phyloP scores from a whole-genome alignment of 192 early-diverging fungal genomes.

The Coemansia pectinata region DNA sequence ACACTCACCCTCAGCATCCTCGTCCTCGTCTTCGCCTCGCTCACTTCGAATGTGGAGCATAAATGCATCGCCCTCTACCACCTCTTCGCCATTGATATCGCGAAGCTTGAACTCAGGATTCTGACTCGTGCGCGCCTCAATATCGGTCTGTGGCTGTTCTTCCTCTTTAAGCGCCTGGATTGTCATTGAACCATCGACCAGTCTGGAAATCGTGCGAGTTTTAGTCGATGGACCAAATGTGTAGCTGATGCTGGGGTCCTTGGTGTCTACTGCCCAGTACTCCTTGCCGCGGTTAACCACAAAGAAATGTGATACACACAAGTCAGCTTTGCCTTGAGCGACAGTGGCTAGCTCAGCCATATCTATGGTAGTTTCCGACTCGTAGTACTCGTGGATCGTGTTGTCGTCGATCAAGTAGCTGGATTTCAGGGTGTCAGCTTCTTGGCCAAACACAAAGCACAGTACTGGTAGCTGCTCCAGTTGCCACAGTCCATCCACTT shows the following conservation, averaged over 20 bases:
- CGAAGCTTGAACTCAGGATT: neutral
- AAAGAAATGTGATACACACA: neutral
- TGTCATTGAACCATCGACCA: neutral
- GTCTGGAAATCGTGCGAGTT: neutral
- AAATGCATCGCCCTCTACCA: neutral
- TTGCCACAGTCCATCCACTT: neutral
- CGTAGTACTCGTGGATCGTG: neutral
- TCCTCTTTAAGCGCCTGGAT: neutral
- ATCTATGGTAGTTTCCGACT: neutral
- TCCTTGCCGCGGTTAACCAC: neutral
- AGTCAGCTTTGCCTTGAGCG: neutral
- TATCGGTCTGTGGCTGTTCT: neutral
- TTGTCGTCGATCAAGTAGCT: conserved; percentile 6
- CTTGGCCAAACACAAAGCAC: neutral
- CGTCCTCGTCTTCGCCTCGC: neutral
- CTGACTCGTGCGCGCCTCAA: neutral
- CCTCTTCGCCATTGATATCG: neutral
- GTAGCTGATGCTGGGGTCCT: neutral
- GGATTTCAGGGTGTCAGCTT: neutral
- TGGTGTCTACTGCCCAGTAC: conserved; percentile 3
- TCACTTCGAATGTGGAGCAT: neutral
- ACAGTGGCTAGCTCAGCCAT: neutral
- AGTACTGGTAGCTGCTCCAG: conserved; percentile 4
- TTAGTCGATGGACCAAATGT: neutral
- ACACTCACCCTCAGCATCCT: neutral